phyloP scores from a whole-genome alignment of 345 rosid genomes.

The Excoecaria cochinchinensis region DNA sequence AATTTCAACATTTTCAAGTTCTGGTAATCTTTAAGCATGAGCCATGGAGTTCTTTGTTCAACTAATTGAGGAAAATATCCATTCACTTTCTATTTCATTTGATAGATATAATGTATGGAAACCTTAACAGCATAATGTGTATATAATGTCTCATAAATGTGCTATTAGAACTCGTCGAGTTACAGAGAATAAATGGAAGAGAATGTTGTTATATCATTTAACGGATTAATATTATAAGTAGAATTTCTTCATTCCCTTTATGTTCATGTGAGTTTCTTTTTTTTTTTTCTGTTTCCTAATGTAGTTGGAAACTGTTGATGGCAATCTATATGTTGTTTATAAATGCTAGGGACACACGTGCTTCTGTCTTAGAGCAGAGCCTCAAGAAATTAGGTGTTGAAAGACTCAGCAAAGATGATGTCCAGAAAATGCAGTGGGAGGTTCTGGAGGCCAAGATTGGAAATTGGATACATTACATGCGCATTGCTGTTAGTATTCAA shows the following conservation, averaged over 20 bases:
- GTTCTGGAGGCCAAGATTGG: constrained; percentile 96
- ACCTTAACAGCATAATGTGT: neutral
- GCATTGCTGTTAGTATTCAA: constrained; percentile 66
- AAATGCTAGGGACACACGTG: constrained; percentile 71
- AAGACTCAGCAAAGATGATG: constrained; percentile 91
- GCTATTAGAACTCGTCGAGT: neutral
- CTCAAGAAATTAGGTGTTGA: constrained; percentile 88
- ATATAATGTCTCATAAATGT: neutral
- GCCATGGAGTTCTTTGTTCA: neutral
- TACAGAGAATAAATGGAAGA: neutral
- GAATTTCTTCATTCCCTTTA: neutral
- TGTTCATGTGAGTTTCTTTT: neutral
- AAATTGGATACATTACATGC: constrained; percentile 95
- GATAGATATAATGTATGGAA: neutral
- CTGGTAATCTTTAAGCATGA: constrained; percentile 6
- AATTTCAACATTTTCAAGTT: neutral
- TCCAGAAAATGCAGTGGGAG: constrained; percentile 99
- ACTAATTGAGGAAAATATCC: constrained; percentile 1
- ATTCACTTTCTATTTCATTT: constrained; percentile 7
- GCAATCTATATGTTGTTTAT: neutral
- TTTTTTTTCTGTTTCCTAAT: neutral
- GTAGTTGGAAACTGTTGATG: constrained; percentile 2
- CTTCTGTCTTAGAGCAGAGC: constrained; percentile 86
- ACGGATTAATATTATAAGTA: neutral
- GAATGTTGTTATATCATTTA: neutral